Base-by-base conservation (phyloP, 2,329 filamentous ascomycete genomes). In the Tympanopsis confertula region DNA sequence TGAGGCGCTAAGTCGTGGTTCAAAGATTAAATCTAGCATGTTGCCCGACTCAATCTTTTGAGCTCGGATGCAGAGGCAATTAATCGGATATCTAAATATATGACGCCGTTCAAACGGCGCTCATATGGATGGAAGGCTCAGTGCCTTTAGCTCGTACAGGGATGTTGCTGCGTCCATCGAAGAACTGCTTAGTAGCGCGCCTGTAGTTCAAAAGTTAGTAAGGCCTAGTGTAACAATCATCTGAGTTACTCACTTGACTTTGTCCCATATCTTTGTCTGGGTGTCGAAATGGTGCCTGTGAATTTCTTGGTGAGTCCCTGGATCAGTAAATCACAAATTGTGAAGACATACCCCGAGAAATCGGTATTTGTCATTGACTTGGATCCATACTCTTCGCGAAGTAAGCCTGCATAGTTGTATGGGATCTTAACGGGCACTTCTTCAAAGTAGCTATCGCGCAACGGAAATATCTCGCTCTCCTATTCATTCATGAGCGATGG, bases 381-480 rank as follows among this genome's bases (percentile, higher is more conserved):
- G 4, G 58, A 42, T 1, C 71, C 69, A 43, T 78, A 78, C 48
- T 78, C 72, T 36, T 70, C 63, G 3, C 59, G 52, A 33, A 77
- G 56, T 19, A 79, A 50, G 24, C 63, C 61, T 5, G 64, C 59
- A 50, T 77, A 78, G 12, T 65, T 63, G 46, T 66, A 77, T 2
- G 74, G 74, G 18, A 78, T 59, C 43, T 68, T 68, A 14, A 68
- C 69, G 0, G 63, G 57, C 4, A 65, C 56, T 30, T 58, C 64
- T 48, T 78, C 74, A 41, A 78, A 75, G 3, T 56, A 51, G 38
- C 60, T 69, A 29, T 68, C 61, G 13, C 72, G 62, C 12, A 78
- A 55, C 1, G 74, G 73, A 45, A 72, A 78, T 19, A 79, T 68
- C 29, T 73, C 63, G 22, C 63, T 56, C 40, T 65, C 63, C 44